Evolutionary conservation across 2,329 filamentous ascomycete species (phyloP).

Genomic region (Didymella arachidicola): DNA sequence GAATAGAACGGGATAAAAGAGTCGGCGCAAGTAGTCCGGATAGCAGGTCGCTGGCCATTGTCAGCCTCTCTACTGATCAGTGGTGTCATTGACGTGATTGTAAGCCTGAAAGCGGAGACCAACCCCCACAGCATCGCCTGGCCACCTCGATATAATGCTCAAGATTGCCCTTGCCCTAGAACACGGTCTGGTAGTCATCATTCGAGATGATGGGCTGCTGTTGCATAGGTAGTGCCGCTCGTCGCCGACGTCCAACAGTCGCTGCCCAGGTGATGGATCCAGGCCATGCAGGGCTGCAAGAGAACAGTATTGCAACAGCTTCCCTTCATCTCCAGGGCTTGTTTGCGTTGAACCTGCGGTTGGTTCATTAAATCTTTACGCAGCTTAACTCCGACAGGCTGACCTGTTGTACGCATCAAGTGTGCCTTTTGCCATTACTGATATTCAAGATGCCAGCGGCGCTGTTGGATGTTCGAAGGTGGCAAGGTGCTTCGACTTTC

Average conservation of each 20-base stretch:
- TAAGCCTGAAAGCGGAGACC: neutral
- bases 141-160: neutral
- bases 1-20: neutral
- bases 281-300: neutral
- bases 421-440: neutral
- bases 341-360: neutral
- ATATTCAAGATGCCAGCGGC: neutral
- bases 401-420: neutral
- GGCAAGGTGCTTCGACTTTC: neutral
- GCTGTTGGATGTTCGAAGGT: neutral
- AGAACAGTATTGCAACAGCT: neutral
- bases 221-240: neutral
- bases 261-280: neutral
- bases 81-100: neutral
- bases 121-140: neutral
- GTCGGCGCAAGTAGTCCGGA: no score
- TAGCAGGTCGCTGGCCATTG: neutral
- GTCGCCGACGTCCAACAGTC: neutral
- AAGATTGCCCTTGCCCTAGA: neutral
- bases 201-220: neutral
- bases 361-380: neutral
- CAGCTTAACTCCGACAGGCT: neutral
- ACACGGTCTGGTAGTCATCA: neutral
- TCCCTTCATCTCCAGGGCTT: no score
- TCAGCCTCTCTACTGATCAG: neutral